A percentile compares a stretch with the other conserved stretches of the same genome.
These are phyloP conservation scores for Daldinia concentrica DNA, from an alignment of 495 filamentous ascomycete genomes.

Conservation along the genomic window DNA sequence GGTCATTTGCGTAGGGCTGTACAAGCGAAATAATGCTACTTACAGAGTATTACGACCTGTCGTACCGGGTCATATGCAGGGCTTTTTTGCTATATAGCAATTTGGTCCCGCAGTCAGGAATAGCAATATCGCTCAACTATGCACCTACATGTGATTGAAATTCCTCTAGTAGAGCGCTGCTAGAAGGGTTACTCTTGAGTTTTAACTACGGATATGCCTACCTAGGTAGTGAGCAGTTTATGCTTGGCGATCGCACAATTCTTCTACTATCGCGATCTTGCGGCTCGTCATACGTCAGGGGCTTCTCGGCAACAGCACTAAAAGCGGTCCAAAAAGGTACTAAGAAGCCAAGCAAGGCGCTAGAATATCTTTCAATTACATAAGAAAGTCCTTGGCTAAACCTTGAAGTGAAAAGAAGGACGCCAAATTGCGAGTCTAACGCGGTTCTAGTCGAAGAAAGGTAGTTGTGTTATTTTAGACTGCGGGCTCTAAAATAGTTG, in stretches of 20 bases:
- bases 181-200: not conserved
- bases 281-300: not conserved
- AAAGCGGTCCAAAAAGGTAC: not conserved
- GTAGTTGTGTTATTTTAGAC: slow-evolving; percentile 2
- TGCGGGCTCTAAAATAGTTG: slow-evolving; percentile 27
- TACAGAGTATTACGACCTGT: slow-evolving; percentile 5
- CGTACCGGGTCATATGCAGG: not conserved
- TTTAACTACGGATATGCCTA: not conserved
- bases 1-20: slow-evolving; percentile 1
- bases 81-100: not conserved
- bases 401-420: not conserved
- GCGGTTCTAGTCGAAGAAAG: not conserved
- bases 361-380: not conserved
- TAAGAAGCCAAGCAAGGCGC: not conserved
- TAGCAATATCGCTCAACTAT: not conserved
- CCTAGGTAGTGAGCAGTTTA: not conserved
- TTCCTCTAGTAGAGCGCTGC: not conserved
- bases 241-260: slow-evolving; percentile 11
- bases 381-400: not conserved
- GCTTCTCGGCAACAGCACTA: not conserved
- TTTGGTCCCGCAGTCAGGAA: not conserved
- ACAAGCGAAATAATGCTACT: not conserved
- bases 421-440: not conserved
- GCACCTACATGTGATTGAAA: not conserved
- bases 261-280: not conserved